Percentiles rank a stretch among this genome's conserved stretches.
Conservation (phyloP, 371 early-diverging fungal genomes). For the Coemansia sp. region DNA sequence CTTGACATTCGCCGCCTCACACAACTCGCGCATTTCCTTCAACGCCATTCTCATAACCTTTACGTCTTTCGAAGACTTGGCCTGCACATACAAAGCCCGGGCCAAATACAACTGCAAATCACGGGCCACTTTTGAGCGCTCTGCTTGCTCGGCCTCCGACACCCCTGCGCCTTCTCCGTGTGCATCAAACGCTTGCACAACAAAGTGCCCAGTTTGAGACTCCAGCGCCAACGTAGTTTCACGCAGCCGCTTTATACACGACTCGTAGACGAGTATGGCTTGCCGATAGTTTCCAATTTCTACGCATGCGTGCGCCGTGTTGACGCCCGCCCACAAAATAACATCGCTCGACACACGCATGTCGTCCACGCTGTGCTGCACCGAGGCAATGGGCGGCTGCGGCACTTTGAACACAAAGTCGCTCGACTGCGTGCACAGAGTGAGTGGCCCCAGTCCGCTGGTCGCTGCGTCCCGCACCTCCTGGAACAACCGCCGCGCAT, state of each 20-base stretch:
- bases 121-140: conserved; percentile 24
- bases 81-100: conserved; percentile 76
- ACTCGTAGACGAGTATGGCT: conserved; percentile 61
- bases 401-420: conserved; percentile 18
- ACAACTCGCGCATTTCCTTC: conserved; percentile 39
- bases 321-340: conserved; percentile 56
- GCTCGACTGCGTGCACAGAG: conserved; percentile 7
- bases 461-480: conserved; percentile 59
- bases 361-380: conserved; percentile 36
- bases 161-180: neutral
- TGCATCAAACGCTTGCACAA: neutral
- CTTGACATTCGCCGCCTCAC: conserved; percentile 57
- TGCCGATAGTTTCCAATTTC: conserved; percentile 70
- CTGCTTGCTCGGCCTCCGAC: conserved; percentile 16
- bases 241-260: conserved; percentile 33
- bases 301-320: conserved; percentile 74
- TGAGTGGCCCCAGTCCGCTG: conserved; percentile 23
- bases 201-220: neutral
- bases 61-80: conserved; percentile 69
- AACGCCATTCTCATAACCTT: conserved; percentile 67
- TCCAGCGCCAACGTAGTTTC: conserved; percentile 22
- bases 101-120: conserved; percentile 65
- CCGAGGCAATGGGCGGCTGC: neutral
- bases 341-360: conserved; percentile 22
- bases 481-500: conserved; percentile 74